Base-by-base conservation (phyloP, 129 eudicot species). In the Ambrosia trifida region DNA sequence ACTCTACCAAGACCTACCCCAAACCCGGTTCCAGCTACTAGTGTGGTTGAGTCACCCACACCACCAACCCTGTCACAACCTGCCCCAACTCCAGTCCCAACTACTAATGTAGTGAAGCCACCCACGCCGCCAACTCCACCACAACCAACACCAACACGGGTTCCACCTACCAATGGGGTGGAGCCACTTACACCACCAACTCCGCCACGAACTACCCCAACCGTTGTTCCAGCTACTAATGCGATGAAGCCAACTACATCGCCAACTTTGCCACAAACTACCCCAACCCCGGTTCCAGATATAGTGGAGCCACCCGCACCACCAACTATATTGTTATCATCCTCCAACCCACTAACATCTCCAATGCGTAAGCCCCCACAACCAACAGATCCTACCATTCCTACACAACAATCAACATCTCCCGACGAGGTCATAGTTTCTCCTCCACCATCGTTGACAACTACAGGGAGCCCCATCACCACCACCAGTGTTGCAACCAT, bases 401-500 rank as follows among this genome's bases (percentile, higher is more conserved):
- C 75, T 54, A 65, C 70, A 47, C 79, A 28, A 66, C 56, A 66
- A 66, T 65, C 80, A 28, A n/a, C 77, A 24, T 35, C 76, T 47
- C 54, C 79, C 19, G 56, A 35, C 33, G 60, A 12, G 11, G 45
- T 9, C 33, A 18, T 46, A 14, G 5, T 24, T 45, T 31, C 63
- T 12, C 44, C 62, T 57, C 45, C 54, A 24, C 52, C 52, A 7
- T 24, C 51, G 0, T 7, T 64, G 57, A 20, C 38, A 24, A 11
- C 81, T 52, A 62, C 73, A 63, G 36, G 60, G 36, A 8, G 4
- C 43, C 44, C 74, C 31, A 40, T 38, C 72, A 47, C 72, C 51
- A 59, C 66, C 60, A 47, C 53, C 50, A 60, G 68, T 20, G 18
- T 36, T 38, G 47, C 38, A 46, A 70, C 80, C 36, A 50, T 66